phyloP scores from a whole-genome alignment of 2,329 filamentous ascomycete species.

The Dactylonectria macrodidyma region DNA sequence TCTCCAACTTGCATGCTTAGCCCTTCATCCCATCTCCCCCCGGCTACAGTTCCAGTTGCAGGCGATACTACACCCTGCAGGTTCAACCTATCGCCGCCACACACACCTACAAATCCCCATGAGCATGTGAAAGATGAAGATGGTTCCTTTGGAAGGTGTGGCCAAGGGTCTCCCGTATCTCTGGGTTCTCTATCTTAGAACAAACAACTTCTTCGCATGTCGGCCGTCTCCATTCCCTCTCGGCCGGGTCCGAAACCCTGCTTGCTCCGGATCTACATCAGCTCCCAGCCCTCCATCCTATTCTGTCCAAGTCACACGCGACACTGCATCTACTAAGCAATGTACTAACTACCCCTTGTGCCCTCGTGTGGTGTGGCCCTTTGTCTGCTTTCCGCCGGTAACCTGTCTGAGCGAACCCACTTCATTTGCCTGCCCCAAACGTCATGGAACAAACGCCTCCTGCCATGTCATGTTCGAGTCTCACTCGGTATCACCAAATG shows the following conservation, averaged over 20 bases:
- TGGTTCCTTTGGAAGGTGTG: neutral
- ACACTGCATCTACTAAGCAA: neutral
- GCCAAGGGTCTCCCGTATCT: neutral
- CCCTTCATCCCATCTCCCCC: neutral
- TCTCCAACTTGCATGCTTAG: neutral
- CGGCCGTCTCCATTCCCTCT: conserved; percentile 22
- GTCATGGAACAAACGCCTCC: too few relatives aligned
- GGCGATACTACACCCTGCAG: neutral
- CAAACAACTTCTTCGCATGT: neutral
- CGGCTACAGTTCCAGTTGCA: neutral
- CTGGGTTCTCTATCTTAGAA: neutral
- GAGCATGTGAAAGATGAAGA: conserved; percentile 1
- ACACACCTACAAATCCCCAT: neutral
- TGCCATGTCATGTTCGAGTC: neutral
- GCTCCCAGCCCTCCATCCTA: conserved; percentile 3
- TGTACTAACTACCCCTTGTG: too few relatives aligned
- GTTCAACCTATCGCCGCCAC: neutral
- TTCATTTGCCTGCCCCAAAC: too few relatives aligned
- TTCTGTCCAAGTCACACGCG: conserved; percentile 25
- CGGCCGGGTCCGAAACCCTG: conserved; percentile 24
- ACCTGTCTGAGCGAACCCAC: too few relatives aligned
- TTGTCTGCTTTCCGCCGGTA: too few relatives aligned
- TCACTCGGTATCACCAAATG: neutral
- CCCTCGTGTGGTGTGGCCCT: too few relatives aligned
- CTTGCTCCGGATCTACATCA: neutral